Evolutionary conservation across 345 rosid genomes (phyloP), one percentile per base, ranked within the genome.

Genomic region (Streptanthus diversifolius): DNA sequence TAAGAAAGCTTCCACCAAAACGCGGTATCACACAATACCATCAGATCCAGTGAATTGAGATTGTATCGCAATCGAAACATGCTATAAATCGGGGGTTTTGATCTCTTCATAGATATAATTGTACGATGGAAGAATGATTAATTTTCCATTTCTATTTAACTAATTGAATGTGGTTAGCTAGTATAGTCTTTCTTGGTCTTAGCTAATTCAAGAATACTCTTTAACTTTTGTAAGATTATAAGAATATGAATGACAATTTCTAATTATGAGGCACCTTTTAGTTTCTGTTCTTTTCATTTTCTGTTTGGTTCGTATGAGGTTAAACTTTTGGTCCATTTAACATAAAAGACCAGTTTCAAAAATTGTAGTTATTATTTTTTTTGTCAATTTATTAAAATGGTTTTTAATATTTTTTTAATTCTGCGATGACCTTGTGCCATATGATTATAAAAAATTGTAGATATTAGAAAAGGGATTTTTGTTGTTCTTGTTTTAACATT

Each of bases 1-100:
- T 91, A 67, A 82, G 93, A 67, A 91, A 91, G 80, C 85, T 91
- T 49, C 96, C 96, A 2, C 97, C 96, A 0, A 84, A 79, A 81
- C 88, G 91, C 7, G 83, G 89, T 5, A 83, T 91, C 1, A 84
- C 86, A 48, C 91, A 84, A 63, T 89, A 87, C 57, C 87, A 86
- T 58, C 91, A 90, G 22, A 87, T 87, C 70, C 79, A 81, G 25
- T 91, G 82, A 85, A 43, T 12, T 7, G 59, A 54, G 37, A 54
- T 0, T 54, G 58, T 53, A 7, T 25, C 10, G 4, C n/a, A n/a
- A n/a, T n/a, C n/a, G n/a, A n/a, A n/a, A n/a, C n/a, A n/a, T n/a
- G n/a, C n/a, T n/a, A n/a, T n/a, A 52, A 30, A 63, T 5, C 11
- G 30, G 62, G 22, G 25, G 58, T 35, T 53, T 64, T 56, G 58